Percentiles rank a stretch among this genome's conserved stretches.
Conservation (phyloP, 2,329 filamentous ascomycete genomes). For the Pseudopyricularia javanii region DNA sequence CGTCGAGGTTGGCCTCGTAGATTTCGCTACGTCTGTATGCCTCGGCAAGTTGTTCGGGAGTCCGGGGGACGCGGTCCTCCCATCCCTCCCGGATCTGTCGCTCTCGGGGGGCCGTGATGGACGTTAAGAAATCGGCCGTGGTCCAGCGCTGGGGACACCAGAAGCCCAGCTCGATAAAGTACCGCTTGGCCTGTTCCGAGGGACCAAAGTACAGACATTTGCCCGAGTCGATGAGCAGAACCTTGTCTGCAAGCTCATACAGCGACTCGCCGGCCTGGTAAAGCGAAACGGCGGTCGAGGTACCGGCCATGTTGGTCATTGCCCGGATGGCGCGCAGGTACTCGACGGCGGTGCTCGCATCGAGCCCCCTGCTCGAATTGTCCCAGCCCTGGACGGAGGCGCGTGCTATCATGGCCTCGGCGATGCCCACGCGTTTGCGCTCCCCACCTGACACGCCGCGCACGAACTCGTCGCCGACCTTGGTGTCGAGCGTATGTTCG, state of each 20-base stretch:
- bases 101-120: conserved; percentile 61
- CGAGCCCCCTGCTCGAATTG: conserved; percentile 54
- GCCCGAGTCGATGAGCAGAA: conserved; percentile 59
- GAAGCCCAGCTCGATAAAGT: conserved; percentile 58
- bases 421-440: conserved; percentile 64
- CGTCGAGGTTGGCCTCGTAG: background rate
- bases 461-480: conserved; percentile 56
- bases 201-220: conserved; percentile 56
- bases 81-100: conserved; percentile 54
- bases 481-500: conserved; percentile 60
- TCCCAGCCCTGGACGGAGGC: conserved; percentile 61
- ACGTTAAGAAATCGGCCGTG: conserved; percentile 67
- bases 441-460: conserved; percentile 51
- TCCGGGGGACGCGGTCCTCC: conserved; percentile 49
- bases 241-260: conserved; percentile 61
- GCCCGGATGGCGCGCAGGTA: conserved; percentile 52
- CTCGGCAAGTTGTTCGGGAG: conserved; percentile 48
- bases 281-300: conserved; percentile 49
- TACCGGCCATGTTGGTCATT: conserved; percentile 51
- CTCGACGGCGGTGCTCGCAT: conserved; percentile 53
- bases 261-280: conserved; percentile 58
- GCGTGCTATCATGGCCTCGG: conserved; percentile 51
- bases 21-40: conserved; percentile 31
- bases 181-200: conserved; percentile 45
- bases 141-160: conserved; percentile 45